Evolutionary conservation across 208 protist species (phyloP), one percentile per base, ranked within the genome.

Genomic region (Trypanosoma grayi): DNA sequence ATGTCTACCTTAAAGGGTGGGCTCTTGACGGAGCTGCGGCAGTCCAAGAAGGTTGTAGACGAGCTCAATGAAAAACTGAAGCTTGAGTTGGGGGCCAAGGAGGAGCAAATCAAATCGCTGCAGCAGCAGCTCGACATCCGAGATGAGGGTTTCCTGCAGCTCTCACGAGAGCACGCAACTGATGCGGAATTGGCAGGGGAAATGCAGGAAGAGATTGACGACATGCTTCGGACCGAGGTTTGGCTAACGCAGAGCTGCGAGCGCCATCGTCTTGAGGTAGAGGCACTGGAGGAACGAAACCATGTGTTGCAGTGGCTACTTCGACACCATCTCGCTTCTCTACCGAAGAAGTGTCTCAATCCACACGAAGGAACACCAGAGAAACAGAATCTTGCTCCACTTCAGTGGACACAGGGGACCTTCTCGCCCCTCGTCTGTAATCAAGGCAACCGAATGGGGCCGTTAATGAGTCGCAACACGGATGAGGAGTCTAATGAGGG

Each of bases 151-250:
- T 10, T 45, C 18, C 20, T 8, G 11, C 27, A 16, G 16, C 20
- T 37, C 18, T 25, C 39, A 6, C 18, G n/a, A 37, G 60, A 81
- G n/a, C 55, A 79, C 11, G 52, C 37, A 2, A 62, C 73, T 4
- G 85, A 85, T 58, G 79, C 68, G 9, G 53, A 59, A 20, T 53
- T 92, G 37, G 83, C 59, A 18, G 37, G n/a, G 11, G 82, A 92
- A 44, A 81, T 92, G 81, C 85, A 85, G 56, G 60, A 59, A 2
- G 82, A 89, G 56, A 73, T 92, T 44, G 82, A 92, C 44, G 77
- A 87, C 51, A 57, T 92, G 28, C 70, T 87, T 10, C 47, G 57
- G 14, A 73, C 56, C 14, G 85, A 88, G 41, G 20, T 89, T 39
- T n/a, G 64, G 11, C 57, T 88, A 30, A 62, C 68, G 36, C 79